Evolutionary conservation across 345 rosid species (phyloP).

Genomic region (Mercurialis annua): DNA sequence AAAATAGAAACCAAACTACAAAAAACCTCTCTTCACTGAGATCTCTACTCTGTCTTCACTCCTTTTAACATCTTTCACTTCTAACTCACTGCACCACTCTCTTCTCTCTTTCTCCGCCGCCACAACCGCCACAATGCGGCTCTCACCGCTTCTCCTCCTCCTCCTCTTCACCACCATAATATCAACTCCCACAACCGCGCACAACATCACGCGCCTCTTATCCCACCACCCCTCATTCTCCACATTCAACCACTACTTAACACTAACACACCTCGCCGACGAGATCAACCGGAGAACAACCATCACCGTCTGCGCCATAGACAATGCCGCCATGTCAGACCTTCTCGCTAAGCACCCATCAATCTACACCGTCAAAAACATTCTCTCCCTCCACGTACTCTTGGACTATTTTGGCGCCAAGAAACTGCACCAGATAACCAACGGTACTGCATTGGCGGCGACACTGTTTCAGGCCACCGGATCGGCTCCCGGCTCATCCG

Average conservation of each 20-base stretch:
- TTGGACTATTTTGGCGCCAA: conserved; percentile 87
- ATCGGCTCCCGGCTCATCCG: conserved; percentile 68
- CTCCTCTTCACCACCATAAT: conserved; percentile 16
- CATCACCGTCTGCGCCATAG: conserved; percentile 82
- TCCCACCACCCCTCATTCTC: conserved; percentile 70
- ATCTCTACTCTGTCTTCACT: background rate
- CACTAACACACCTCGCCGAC: conserved; percentile 72
- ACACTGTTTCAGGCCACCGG: conserved; percentile 95
- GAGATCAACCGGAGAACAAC: conserved; percentile 85
- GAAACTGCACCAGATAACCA: conserved; percentile 89
- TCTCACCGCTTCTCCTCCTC: conserved; percentile 10
- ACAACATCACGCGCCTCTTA: conserved; percentile 72
- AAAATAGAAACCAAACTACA: conserved; percentile 15
- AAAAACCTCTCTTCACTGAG: background rate
- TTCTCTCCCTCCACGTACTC: conserved; percentile 87
- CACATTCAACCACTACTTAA: conserved; percentile 81
- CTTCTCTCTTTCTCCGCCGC: background rate
- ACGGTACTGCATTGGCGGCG: conserved; percentile 84
- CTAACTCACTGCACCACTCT: background rate
- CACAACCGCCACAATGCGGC: conserved; percentile 31
- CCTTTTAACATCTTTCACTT: background rate
- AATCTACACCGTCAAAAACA: conserved; percentile 67
- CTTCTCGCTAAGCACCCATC: conserved; percentile 60
- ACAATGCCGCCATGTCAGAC: conserved; percentile 69
- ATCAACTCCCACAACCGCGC: conserved; percentile 39